Percentiles rank a stretch among this genome's conserved stretches.
Conservation (phyloP, 2,329 filamentous ascomycete species). For the Fusarium austroafricanum region DNA sequence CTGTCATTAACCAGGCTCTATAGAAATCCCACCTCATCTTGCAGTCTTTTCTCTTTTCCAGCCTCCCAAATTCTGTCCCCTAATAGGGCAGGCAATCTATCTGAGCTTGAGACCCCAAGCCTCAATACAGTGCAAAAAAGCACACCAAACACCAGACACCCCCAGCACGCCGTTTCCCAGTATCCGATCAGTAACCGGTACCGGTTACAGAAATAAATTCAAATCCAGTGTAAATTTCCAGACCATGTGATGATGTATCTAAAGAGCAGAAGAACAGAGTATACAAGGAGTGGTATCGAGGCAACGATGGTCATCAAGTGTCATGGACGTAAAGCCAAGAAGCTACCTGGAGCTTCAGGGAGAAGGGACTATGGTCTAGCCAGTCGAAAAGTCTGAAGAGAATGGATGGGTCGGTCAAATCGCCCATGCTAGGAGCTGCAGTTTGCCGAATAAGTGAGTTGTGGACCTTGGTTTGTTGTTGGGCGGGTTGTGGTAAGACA, state of each 20-base stretch:
- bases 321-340: constrained; percentile 30
- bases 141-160: constrained; percentile 43
- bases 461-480: background rate
- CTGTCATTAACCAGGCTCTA: constrained; percentile 22
- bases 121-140: constrained; percentile 26
- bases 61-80: constrained; percentile 10
- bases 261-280: constrained; percentile 31
- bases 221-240: constrained; percentile 43
- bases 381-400: constrained; percentile 3
- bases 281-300: constrained; percentile 45
- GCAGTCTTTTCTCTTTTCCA: constrained; percentile 21
- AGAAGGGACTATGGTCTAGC: constrained; percentile 12
- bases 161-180: constrained; percentile 27
- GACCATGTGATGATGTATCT: constrained; percentile 41
- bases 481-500: background rate
- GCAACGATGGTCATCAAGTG: constrained; percentile 32
- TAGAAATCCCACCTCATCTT: constrained; percentile 2
- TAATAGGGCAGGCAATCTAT: constrained; percentile 12
- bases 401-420: background rate
- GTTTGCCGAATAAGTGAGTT: background rate
- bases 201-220: constrained; percentile 29
- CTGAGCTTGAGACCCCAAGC: constrained; percentile 14
- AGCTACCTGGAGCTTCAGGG: constrained; percentile 17
- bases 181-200: constrained; percentile 26
- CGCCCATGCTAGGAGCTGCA: background rate